Evolutionary conservation across 768 basidiomycete species (phyloP).

Genomic region (Podaxis rugospora): DNA sequence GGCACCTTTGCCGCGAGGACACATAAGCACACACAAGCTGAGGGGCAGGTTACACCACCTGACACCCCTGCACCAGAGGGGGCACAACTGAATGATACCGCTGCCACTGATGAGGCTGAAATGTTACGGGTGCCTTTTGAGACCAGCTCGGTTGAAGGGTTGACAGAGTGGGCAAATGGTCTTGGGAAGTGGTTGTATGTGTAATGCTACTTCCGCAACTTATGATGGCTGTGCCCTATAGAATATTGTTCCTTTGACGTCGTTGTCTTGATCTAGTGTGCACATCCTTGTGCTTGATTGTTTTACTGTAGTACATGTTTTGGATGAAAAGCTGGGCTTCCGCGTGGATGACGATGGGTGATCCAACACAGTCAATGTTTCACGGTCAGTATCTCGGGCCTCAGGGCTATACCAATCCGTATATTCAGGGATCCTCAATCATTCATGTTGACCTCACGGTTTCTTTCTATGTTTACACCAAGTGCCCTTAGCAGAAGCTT

Average conservation of each 20-base stretch:
- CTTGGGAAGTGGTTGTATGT: conserved; percentile 63
- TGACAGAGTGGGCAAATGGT: conserved; percentile 48
- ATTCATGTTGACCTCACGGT: too few species aligned
- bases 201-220: conserved; percentile 22
- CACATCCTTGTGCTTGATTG: background rate
- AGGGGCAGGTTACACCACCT: conserved; percentile 46
- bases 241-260: background rate
- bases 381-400: too few species aligned
- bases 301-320: background rate
- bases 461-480: too few species aligned
- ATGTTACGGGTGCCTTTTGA: conserved; percentile 40
- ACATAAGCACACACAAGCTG: conserved; percentile 13
- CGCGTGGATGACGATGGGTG: background rate
- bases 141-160: conserved; percentile 31
- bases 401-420: too few species aligned
- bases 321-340: background rate
- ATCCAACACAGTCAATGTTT: background rate
- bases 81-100: conserved; percentile 12
- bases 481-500: too few species aligned
- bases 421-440: too few species aligned
- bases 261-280: background rate
- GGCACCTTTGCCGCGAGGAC: conserved; percentile 15
- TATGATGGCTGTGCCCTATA: background rate
- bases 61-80: conserved; percentile 37
- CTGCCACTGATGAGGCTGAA: conserved; percentile 7